These are phyloP conservation scores for Penicillium parvum DNA, from an alignment of 495 filamentous ascomycete genomes.

Conservation along the genomic window DNA sequence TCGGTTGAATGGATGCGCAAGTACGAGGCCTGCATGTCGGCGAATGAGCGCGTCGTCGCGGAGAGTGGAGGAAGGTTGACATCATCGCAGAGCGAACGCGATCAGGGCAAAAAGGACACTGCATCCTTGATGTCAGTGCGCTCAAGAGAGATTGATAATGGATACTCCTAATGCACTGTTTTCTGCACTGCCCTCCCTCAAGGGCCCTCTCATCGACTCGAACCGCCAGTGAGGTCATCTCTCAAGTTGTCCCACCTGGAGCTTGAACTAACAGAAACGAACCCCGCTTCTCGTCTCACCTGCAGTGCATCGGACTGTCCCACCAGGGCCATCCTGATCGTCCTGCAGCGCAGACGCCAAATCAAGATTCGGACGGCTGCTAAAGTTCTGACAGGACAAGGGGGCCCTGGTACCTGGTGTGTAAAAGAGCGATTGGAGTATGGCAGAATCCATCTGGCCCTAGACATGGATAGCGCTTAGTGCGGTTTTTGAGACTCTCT, in stretches of 20 bases:
- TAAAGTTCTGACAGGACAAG: slow-evolving; percentile 12
- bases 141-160: slow-evolving; percentile 16
- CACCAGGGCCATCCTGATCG: slow-evolving; percentile 4
- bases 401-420: not conserved
- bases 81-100: not conserved
- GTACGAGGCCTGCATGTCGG: not conserved
- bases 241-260: too few relatives aligned
- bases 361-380: slow-evolving; percentile 13
- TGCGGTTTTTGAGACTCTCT: not conserved
- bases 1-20: not conserved
- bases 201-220: not conserved
- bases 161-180: slow-evolving; percentile 1
- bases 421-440: not conserved
- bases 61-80: slow-evolving; percentile 6
- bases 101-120: not conserved
- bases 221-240: slow-evolving; percentile 5
- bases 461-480: not conserved
- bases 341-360: slow-evolving; percentile 1
- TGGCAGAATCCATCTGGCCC: not conserved
- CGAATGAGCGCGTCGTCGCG: not conserved
- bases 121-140: slow-evolving; percentile 5
- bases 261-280: too few relatives aligned
- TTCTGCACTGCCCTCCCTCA: not conserved
- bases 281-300: slow-evolving; percentile 7
- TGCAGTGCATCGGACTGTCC: not conserved